Conservation (phyloP, 371 early-diverging fungal genomes). For the Zychaea mexicana region DNA sequence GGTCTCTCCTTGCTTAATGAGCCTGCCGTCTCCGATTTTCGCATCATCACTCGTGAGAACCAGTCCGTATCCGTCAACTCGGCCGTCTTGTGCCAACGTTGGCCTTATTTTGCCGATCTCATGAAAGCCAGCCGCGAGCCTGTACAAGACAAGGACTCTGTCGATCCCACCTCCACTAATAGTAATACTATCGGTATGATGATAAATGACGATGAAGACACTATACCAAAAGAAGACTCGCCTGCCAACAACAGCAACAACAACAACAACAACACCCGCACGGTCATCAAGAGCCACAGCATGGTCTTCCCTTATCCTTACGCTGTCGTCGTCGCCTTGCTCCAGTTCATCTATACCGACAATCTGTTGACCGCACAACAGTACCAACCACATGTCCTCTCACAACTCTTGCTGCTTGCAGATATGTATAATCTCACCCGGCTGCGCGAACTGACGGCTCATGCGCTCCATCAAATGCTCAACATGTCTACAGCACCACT, state of each 20-base stretch:
- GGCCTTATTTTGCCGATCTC: constrained; percentile 60
- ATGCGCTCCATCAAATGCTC: constrained; percentile 57
- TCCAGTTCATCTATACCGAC: constrained; percentile 70
- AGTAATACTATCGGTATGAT: neutral
- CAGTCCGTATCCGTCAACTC: constrained; percentile 60
- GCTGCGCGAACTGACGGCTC: constrained; percentile 51
- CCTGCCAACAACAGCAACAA: neutral
- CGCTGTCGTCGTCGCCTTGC: constrained; percentile 57
- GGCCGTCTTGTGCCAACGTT: constrained; percentile 63
- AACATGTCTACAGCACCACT: constrained; percentile 60
- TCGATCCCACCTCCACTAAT: neutral
- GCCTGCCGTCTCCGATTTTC: constrained; percentile 58
- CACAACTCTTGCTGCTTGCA: constrained; percentile 58
- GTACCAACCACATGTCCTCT: constrained; percentile 53
- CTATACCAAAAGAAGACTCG: neutral
- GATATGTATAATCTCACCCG: constrained; percentile 57
- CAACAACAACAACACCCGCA: constrained; percentile 4
- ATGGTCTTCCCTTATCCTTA: constrained; percentile 57
- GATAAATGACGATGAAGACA: neutral
- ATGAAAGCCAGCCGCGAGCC: constrained; percentile 33
- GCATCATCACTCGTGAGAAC: constrained; percentile 59
- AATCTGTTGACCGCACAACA: constrained; percentile 59
- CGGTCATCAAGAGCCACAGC: constrained; percentile 19
- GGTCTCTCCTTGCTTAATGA: constrained; percentile 60
- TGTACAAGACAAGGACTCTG: constrained; percentile 7